A percentile compares a stretch with the other conserved stretches of the same genome.
phyloP scores from a whole-genome alignment of 176 grass and related monocot genomes.

The Oryza meyeriana region DNA sequence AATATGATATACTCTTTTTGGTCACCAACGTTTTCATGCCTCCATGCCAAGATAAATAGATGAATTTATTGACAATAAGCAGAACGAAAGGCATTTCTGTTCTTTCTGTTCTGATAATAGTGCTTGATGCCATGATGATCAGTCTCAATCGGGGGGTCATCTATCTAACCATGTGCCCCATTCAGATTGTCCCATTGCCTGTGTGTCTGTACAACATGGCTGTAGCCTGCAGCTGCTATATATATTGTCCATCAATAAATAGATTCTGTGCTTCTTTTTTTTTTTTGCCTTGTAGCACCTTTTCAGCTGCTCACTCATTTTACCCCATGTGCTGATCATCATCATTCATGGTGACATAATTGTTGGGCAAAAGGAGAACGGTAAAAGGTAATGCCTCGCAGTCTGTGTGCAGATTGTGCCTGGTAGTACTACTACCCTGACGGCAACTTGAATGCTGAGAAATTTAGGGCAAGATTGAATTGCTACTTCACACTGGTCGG shows the following conservation, averaged over 20 bases:
- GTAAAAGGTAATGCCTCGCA: slow-evolving; percentile 12
- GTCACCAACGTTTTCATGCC: too few relatives aligned
- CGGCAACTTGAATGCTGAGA: slow-evolving; percentile 40
- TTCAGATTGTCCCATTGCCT: background rate
- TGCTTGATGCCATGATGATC: slow-evolving; percentile 3
- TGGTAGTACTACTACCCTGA: slow-evolving; percentile 1
- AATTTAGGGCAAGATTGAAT: slow-evolving; percentile 43
- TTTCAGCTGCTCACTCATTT: slow-evolving; percentile 36
- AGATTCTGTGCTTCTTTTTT: background rate
- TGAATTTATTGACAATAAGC: background rate
- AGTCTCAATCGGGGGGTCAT: slow-evolving; percentile 8
- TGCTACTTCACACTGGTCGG: slow-evolving; percentile 28
- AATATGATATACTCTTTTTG: too few relatives aligned
- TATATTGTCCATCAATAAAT: slow-evolving; percentile 10
- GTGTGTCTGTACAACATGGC: background rate
- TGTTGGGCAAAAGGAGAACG: slow-evolving; percentile 2
- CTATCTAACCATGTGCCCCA: slow-evolving; percentile 2
- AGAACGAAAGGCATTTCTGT: background rate
- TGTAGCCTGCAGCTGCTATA: slow-evolving; percentile 17
- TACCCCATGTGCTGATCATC: slow-evolving; percentile 30
- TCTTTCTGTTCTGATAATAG: background rate
- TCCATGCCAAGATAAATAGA: background rate
- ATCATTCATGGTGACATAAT: background rate
- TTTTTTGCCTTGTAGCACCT: background rate
- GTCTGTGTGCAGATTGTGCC: slow-evolving; percentile 27